Percentiles rank a stretch among this genome's conserved stretches.
Evolutionary conservation across 805 yeast genomes (phyloP).

Genomic region (Sugiyamaella smithiae): DNA sequence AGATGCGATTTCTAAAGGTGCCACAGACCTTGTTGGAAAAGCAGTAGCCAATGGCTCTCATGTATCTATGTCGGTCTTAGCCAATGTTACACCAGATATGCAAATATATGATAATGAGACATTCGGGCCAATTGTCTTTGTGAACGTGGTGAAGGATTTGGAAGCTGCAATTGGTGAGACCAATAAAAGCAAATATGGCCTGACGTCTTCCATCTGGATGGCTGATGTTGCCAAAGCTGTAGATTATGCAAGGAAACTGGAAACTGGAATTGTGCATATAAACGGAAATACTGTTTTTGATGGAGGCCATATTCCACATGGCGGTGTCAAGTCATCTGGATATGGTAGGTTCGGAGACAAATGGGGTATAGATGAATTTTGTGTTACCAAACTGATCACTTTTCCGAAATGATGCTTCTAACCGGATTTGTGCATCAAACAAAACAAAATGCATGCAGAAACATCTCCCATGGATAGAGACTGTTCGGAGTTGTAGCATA

Average conservation of each 20-base stretch:
- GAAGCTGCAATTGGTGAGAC: slow-evolving; percentile 68
- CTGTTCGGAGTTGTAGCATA: background rate
- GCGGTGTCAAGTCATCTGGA: slow-evolving; percentile 68
- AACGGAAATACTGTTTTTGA: slow-evolving; percentile 41
- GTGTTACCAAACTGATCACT: slow-evolving; percentile 50
- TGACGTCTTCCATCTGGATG: slow-evolving; percentile 79
- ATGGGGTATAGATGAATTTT: slow-evolving; percentile 65
- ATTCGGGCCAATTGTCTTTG: slow-evolving; percentile 75
- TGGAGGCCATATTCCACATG: slow-evolving; percentile 33
- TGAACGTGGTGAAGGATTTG: slow-evolving; percentile 59
- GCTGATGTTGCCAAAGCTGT: slow-evolving; percentile 59
- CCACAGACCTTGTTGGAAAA: slow-evolving; percentile 68
- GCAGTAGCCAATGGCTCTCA: slow-evolving; percentile 59
- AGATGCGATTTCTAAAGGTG: slow-evolving; percentile 64
- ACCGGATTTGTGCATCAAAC: background rate
- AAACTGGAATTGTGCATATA: slow-evolving; percentile 81
- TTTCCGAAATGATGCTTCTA: slow-evolving; percentile 8
- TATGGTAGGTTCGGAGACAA: slow-evolving; percentile 70
- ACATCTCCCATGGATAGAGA: background rate
- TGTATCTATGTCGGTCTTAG: slow-evolving; percentile 43
- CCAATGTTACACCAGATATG: slow-evolving; percentile 58
- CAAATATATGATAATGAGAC: slow-evolving; percentile 69
- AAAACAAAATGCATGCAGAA: background rate
- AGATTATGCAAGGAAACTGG: slow-evolving; percentile 61
- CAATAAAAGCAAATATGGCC: slow-evolving; percentile 68